These are phyloP conservation scores for Terana coerulea DNA, from an alignment of 768 basidiomycete species.

Conservation along the genomic window DNA sequence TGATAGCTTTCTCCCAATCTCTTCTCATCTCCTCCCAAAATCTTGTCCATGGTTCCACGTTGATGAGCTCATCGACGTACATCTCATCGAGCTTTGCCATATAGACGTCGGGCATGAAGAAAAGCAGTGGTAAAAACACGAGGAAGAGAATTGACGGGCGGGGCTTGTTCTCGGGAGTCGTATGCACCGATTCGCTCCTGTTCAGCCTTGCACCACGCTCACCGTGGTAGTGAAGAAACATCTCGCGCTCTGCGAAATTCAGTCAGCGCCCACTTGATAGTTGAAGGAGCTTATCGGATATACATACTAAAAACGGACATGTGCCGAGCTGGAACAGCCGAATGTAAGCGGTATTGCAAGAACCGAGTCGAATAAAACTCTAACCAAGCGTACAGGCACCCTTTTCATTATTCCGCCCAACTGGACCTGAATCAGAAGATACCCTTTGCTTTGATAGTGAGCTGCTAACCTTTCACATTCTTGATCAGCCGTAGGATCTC, in stretches of 20 bases:
- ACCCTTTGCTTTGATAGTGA: not conserved
- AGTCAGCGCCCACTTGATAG: not conserved
- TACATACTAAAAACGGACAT: not conserved
- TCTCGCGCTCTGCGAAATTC: slow-evolving; percentile 28
- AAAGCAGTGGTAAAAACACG: slow-evolving; percentile 3
- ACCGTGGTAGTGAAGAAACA: slow-evolving; percentile 40
- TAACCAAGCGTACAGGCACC: not conserved
- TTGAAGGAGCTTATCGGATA: not conserved
- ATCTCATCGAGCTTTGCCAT: slow-evolving; percentile 41
- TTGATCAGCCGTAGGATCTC: not conserved
- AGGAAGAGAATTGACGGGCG: not conserved
- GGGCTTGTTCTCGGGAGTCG: slow-evolving; percentile 13
- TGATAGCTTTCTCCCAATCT: slow-evolving; percentile 8
- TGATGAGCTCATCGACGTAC: slow-evolving; percentile 46
- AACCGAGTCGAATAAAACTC: not conserved
- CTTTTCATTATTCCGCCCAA: not conserved
- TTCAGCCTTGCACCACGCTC: slow-evolving; percentile 39
- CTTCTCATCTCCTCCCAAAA: slow-evolving; percentile 41
- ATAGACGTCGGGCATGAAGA: slow-evolving; percentile 40
- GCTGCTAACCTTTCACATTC: not conserved
- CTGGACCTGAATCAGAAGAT: not conserved
- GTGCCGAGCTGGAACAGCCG: not conserved
- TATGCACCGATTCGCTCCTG: slow-evolving; percentile 30
- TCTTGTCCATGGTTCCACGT: slow-evolving; percentile 38
- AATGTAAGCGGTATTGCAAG: too few relatives aligned